Evolutionary conservation across 1,139 yeast genomes (phyloP).

Genomic region (Petasospora rhodanensis): DNA sequence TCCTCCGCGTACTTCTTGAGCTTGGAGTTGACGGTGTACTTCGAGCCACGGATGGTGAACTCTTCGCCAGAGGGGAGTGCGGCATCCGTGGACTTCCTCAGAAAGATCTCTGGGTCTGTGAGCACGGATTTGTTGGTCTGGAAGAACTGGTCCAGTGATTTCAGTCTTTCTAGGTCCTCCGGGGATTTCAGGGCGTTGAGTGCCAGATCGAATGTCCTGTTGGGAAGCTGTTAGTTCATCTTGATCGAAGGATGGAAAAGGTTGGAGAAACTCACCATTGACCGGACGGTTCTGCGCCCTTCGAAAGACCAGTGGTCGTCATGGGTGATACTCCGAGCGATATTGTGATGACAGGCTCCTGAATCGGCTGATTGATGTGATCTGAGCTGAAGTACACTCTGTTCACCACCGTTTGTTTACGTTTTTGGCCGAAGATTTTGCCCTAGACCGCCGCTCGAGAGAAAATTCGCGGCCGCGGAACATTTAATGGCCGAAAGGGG

Average conservation of each 20-base stretch:
- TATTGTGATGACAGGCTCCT: too few species aligned
- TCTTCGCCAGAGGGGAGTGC: conserved; percentile 11
- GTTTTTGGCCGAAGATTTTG: too few species aligned
- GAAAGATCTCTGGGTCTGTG: conserved; percentile 37
- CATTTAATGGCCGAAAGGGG: too few species aligned
- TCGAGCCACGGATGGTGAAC: conserved; percentile 17
- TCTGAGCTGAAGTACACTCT: too few species aligned
- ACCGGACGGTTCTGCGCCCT: not conserved
- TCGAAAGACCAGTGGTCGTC: conserved; percentile 1
- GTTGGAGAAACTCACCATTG: conserved; percentile 6
- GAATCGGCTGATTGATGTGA: too few species aligned
- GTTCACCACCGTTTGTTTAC: too few species aligned
- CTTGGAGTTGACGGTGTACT: conserved; percentile 7
- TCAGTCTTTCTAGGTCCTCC: conserved; percentile 22
- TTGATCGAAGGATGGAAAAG: not conserved
- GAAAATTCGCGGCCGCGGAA: too few species aligned
- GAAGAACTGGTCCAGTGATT: conserved; percentile 44
- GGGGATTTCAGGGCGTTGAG: conserved; percentile 15
- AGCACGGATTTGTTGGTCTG: conserved; percentile 32
- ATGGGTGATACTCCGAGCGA: too few species aligned
- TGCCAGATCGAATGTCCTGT: conserved; percentile 25
- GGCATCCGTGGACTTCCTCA: conserved; percentile 1
- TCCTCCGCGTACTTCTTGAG: conserved; percentile 26
- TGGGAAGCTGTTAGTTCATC: conserved; percentile 9
- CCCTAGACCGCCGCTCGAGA: too few species aligned